These are phyloP conservation scores for Nothophytophthora sp. DNA, from an alignment of 352 stramenopile genomes.

Conservation along the genomic window DNA sequence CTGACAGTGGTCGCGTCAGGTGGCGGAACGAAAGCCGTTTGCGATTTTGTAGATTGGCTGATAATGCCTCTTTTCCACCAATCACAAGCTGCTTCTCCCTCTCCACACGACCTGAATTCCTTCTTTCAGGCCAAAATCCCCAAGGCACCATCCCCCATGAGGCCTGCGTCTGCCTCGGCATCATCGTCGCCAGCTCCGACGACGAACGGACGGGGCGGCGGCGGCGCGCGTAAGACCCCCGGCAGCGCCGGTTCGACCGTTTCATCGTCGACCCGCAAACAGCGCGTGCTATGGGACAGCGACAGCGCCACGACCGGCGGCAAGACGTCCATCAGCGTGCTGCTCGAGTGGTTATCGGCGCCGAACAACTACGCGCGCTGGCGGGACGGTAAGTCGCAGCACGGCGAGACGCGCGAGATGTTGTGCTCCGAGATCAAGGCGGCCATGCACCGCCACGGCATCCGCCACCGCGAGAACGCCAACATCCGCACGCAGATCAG, in stretches of 20 bases:
- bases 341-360: slow-evolving; percentile 69
- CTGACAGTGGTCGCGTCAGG: too few species aligned
- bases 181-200: not conserved
- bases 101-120: not conserved
- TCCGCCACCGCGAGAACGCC: slow-evolving; percentile 72
- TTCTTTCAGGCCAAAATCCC: too few species aligned
- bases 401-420: slow-evolving; percentile 67
- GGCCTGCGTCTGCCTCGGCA: too few species aligned
- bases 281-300: slow-evolving; percentile 80
- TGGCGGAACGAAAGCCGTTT: too few species aligned
- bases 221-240: not conserved
- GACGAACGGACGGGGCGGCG: not conserved
- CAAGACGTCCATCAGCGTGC: slow-evolving; percentile 72
- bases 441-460: slow-evolving; percentile 58
- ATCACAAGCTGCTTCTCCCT: too few species aligned
- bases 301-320: slow-evolving; percentile 59
- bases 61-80: too few species aligned
- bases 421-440: slow-evolving; percentile 77
- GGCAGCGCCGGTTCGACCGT: not conserved
- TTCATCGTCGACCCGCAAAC: slow-evolving; percentile 26
- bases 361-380: slow-evolving; percentile 70
- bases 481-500: slow-evolving; percentile 85
- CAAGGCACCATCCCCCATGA: too few species aligned
- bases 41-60: too few species aligned
- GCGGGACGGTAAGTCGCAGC: slow-evolving; percentile 64